Base-by-base conservation (phyloP, 495 filamentous ascomycete genomes). In the Penicillium crystallinum region DNA sequence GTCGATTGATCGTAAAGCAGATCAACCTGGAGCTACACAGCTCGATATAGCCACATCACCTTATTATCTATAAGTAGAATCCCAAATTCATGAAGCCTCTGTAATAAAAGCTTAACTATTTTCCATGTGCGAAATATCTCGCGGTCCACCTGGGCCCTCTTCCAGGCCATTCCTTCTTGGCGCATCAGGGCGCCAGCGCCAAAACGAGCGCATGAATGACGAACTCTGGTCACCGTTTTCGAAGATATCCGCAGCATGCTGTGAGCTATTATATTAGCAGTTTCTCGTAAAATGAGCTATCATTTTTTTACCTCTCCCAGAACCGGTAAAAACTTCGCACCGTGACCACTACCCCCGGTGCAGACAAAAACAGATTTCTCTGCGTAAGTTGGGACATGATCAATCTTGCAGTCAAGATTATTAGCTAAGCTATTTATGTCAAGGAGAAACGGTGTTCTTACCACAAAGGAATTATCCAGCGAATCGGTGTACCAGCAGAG, bases 401-500 rank as follows among this genome's bases (percentile, higher is more conserved):
- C 53, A 38, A 59, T 56, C 56, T 59, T 6, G 12, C 14, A 19
- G 1, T n/a, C 1, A 15, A 10, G 11, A 21, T 44, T n/a, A 48
- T 36, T 10, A 27, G 17, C 21, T 15, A 6, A 19, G 10, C 5
- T 15, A 39, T 15, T 19, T 3, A 9, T 14, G 5, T 1, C n/a
- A 22, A 10, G 3, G 1, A 18, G 6, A 9, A 6, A 7, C 12
- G 17, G 12, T 10, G 0, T 22, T 14, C 51, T 54, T 17, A 58
- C 58, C 33, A 58, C 52, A 29, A 62, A 58, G 11, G 47, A 53
- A 43, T 62, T 62, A 25, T 62, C 59, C 18, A 62, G 29, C 7
- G 55, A 58, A 29, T 62, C 59, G 1, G 59, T 62, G 33, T 62
- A 62, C 59, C 59, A 62, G 44, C 59, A 62, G 0, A 62, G 48